These are phyloP conservation scores for Claviceps maximensis DNA, from an alignment of 2,329 filamentous ascomycete species.

Conservation along the genomic window DNA sequence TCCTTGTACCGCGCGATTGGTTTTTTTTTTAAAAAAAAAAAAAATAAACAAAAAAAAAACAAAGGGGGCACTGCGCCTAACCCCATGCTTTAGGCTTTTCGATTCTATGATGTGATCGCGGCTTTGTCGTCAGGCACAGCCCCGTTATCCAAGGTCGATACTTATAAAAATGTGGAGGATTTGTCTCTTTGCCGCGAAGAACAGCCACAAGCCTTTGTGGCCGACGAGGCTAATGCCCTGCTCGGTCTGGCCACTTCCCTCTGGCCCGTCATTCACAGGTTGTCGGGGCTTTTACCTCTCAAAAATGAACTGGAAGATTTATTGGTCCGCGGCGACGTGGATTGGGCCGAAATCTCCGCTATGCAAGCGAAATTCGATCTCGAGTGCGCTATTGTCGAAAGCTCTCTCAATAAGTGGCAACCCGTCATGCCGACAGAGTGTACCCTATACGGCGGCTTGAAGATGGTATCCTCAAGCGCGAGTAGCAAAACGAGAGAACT, in stretches of 20 bases:
- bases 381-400: slow-evolving; percentile 40
- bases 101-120: slow-evolving; percentile 53
- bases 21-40: too few species aligned
- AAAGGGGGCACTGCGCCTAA: too few species aligned
- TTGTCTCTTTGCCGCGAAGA: slow-evolving; percentile 30
- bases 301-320: slow-evolving; percentile 38
- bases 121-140: slow-evolving; percentile 47
- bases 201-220: slow-evolving; percentile 27
- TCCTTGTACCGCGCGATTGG: too few species aligned
- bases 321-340: slow-evolving; percentile 23
- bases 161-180: slow-evolving; percentile 31
- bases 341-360: slow-evolving; percentile 28
- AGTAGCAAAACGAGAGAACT: slow-evolving; percentile 28
- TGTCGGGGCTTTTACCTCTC: slow-evolving; percentile 40
- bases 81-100: slow-evolving; percentile 37
- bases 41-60: too few species aligned
- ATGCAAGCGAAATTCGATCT: slow-evolving; percentile 37
- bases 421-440: slow-evolving; percentile 32
- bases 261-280: slow-evolving; percentile 49
- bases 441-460: neutral
- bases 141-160: slow-evolving; percentile 38
- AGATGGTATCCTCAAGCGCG: neutral
- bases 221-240: slow-evolving; percentile 42
- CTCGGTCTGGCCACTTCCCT: slow-evolving; percentile 49
- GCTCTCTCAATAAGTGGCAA: slow-evolving; percentile 41